Evolutionary conservation across 2,329 filamentous ascomycete species (phyloP).

Genomic region (Microdochium bolleyi): DNA sequence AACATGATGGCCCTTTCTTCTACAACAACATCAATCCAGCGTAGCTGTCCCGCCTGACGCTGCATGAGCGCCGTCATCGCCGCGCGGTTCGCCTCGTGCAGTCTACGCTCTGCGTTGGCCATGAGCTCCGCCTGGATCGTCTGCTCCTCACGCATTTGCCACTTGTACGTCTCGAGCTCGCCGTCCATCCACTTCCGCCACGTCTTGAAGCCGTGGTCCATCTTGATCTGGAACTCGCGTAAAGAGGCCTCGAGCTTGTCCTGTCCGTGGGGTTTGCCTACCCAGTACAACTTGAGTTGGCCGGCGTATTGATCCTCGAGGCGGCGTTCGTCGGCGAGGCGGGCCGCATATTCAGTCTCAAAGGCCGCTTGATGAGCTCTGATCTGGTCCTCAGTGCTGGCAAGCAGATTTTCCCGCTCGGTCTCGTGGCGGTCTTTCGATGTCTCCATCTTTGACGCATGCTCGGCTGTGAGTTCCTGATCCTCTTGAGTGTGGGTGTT

Average conservation of each 20-base stretch:
- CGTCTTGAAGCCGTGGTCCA: constrained; percentile 30
- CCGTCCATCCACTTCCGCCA: constrained; percentile 32
- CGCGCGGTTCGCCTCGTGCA: constrained; percentile 15
- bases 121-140: constrained; percentile 32
- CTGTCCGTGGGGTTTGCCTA: constrained; percentile 21
- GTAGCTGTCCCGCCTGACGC: constrained; percentile 32
- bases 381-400: constrained; percentile 18
- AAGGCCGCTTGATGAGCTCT: constrained; percentile 23
- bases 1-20: constrained; percentile 35
- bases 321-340: constrained; percentile 29
- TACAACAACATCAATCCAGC: constrained; percentile 37
- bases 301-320: constrained; percentile 35
- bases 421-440: constrained; percentile 23
- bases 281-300: constrained; percentile 30
- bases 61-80: constrained; percentile 21
- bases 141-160: constrained; percentile 28
- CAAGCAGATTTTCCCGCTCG: constrained; percentile 20
- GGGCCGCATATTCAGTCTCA: constrained; percentile 29
- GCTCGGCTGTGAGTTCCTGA: constrained; percentile 14
- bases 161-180: constrained; percentile 28
- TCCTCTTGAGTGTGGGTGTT: constrained; percentile 28
- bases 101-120: constrained; percentile 25
- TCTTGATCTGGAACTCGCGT: constrained; percentile 23
- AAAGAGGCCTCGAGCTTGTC: constrained; percentile 21
- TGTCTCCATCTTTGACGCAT: constrained; percentile 13